Base-by-base conservation (phyloP, 2,329 filamentous ascomycete species). In the Huntiella decipiens region DNA sequence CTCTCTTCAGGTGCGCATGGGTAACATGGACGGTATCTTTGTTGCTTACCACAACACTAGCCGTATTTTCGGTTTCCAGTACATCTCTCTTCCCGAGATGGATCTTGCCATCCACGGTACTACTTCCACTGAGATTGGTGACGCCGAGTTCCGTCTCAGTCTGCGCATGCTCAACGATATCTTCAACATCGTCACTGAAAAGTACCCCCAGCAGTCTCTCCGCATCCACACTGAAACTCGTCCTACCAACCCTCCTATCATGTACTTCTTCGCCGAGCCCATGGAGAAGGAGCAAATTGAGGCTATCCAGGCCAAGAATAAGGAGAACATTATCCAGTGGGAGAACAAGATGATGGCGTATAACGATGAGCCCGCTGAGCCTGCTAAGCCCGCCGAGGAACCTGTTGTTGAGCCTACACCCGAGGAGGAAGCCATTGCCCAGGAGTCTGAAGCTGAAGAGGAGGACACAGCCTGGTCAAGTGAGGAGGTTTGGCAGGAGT, bases 1-100 rank as follows among this genome's bases (percentile, higher is more conserved):
- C 60, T 94, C 87, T 7, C 68, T 98, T 28, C 91, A 98, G 62
- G 92, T 88, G 22, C 82, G 91, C 38, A 92, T 98, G 75, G 91
- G 92, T 13, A 78, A 87, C 43, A 98, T 98, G 92, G 88, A 98
- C 57, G 91, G 91, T 45, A 95, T 96, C 43, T 98, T 96, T 57
- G 82, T 96, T 16, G 91, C 91, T 2, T 98, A 78, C 58, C 91
- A 98, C 66, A 98, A 98, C 58, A 83, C 86, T 2, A 72, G 87
- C 61, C 81, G 87, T 46, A 93, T 98, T 43, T 98, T 98, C 58
- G 91, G 91, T 4, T 98, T 98, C 60, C 91, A 98, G 61, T 98
- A 98, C 58, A 72, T 98, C 50, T 78, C 77, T 49, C 63, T 96
- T 11, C 59, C 73, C 3, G 91, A 98, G 57, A 86, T 98, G 80